Percentiles rank a stretch among this genome's conserved stretches.
These are phyloP conservation scores for Amaranthus tricolor DNA, from an alignment of 179 eudicot genomes.

Conservation along the genomic window DNA sequence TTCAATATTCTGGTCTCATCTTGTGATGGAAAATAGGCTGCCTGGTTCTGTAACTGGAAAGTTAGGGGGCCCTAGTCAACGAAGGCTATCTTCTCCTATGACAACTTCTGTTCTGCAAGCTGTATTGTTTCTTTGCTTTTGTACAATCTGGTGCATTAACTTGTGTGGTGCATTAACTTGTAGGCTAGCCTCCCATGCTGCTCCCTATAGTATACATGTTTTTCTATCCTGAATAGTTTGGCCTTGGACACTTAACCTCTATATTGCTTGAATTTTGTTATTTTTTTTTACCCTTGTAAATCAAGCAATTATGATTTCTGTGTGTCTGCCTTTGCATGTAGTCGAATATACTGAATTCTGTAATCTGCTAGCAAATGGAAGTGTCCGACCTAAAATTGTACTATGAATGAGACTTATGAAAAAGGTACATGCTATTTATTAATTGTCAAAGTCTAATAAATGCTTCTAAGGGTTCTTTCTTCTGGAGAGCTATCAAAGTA, in stretches of 20 bases:
- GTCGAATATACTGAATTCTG: background rate
- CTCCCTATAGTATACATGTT: background rate
- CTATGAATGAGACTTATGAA: background rate
- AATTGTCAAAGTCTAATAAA: background rate
- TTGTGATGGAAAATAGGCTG: constrained; percentile 37
- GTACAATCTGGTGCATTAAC: constrained; percentile 8
- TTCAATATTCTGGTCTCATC: constrained; percentile 63
- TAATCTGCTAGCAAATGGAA: background rate
- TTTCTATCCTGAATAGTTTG: background rate
- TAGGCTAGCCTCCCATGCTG: constrained; percentile 5
- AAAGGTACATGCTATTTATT: background rate
- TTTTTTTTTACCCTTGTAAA: background rate
- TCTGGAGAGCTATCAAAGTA: background rate
- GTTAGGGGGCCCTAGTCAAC: constrained; percentile 96
- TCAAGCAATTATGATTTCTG: background rate
- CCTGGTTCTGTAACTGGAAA: constrained; percentile 77
- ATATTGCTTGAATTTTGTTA: background rate
- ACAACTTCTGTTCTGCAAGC: constrained; percentile 76
- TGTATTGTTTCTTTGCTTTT: constrained; percentile 44
- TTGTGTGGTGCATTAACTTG: constrained; percentile 6
- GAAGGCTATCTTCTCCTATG: constrained; percentile 59
- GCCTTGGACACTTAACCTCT: background rate
- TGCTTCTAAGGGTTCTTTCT: background rate
- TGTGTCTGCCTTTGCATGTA: background rate
- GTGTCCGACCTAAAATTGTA: background rate